Evolutionary conservation across 192 early-diverging fungal species (phyloP), one percentile per base, ranked within the genome.

Genomic region (Martensiomyces pterosporus): DNA sequence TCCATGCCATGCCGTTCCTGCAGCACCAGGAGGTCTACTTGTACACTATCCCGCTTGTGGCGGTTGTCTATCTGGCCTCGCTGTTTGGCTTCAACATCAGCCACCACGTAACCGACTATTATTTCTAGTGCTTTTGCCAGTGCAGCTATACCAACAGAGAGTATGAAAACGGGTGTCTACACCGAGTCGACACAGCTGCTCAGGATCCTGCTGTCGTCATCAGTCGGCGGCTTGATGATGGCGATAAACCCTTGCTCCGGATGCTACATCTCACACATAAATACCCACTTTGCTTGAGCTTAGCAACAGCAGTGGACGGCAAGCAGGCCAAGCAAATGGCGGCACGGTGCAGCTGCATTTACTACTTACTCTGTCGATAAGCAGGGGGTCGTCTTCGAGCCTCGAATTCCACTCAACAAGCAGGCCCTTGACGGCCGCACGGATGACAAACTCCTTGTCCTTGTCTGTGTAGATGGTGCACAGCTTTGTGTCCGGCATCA

Each of bases 1-100:
- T 87, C 59, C 93, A 89, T 56, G 93, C 93, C 80, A 75, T 98
- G 43, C 95, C 95, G 35, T 98, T 98, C 60, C 68, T 98, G 51
- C 83, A 89, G 39, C 85, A 92, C 60, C 83, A 88, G 17, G 89
- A 85, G 51, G 67, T 93, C 34, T 93, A 94, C 75, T 70, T 98
- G 55, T 94, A 89, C 75, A 88, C 91, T 12, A 82, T 95, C 27
- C 82, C 77, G 37, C 47, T 93, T 40, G 71, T 82, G 42, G 54
- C 80, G 18, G 52, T 82, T 10, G 60, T 79, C 16, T 89, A 83
- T 35, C 35, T 88, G 7, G 42, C 73, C 0, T 83, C 84, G 1
- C 55, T 89, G 26, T 81, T 89, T 52, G 84, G 84, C 8, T 77
- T 86, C 67, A 93, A 91, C 66, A 58, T 93, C 19, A 89, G 87